phyloP scores from a whole-genome alignment of 768 basidiomycete species.

The Sporobolomyces phaffii region DNA sequence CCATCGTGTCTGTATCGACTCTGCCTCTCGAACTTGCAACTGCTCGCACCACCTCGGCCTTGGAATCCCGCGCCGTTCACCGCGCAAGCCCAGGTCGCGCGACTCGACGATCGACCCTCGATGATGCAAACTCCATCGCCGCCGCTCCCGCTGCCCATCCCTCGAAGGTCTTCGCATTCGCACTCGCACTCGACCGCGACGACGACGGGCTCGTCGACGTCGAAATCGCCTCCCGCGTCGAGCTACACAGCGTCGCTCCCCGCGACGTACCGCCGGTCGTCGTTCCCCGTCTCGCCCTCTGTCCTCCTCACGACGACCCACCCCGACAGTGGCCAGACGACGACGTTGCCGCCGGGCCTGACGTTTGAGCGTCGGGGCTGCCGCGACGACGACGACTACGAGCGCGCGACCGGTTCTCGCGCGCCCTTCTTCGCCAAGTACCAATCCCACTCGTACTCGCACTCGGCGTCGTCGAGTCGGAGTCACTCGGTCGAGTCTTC shows the following conservation, averaged over 20 bases:
- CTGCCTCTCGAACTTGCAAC: no score
- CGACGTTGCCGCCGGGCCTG: background rate
- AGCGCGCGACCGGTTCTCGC: background rate
- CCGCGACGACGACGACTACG: constrained; percentile 10
- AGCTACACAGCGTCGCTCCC: constrained; percentile 10
- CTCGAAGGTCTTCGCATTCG: background rate
- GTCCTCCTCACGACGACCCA: background rate
- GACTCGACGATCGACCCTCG: background rate
- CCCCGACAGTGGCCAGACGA: background rate
- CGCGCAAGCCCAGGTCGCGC: no score
- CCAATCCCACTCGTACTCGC: no score
- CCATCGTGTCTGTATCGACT: no score
- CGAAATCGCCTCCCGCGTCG: background rate
- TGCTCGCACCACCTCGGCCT: no score
- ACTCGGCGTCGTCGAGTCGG: background rate
- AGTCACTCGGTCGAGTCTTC: constrained; percentile 4
- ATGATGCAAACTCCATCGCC: background rate
- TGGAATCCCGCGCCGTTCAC: no score
- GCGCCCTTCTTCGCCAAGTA: constrained; percentile 9
- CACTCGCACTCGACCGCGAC: background rate
- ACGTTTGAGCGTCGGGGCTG: background rate
- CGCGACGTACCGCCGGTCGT: constrained; percentile 7
- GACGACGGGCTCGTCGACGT: background rate
- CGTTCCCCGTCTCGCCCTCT: constrained; percentile 20
- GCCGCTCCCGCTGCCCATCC: background rate